Evolutionary conservation across 83 land plant species (phyloP).

Genomic region (Diphasiastrum complanatum): DNA sequence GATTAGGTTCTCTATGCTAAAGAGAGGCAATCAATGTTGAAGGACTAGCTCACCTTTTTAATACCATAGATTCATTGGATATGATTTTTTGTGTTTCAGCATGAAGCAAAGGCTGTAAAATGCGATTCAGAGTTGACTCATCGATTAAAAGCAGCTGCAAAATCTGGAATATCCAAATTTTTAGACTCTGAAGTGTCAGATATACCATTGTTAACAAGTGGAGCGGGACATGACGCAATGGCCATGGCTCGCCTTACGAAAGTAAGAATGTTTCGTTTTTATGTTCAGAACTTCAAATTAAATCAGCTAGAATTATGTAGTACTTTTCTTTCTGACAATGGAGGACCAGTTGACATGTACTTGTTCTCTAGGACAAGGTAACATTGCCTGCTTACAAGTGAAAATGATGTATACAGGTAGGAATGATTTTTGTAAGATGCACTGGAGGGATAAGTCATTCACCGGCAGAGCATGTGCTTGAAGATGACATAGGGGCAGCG

Average conservation of each 20-base stretch:
- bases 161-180: constrained; percentile 30
- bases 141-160: constrained; percentile 51
- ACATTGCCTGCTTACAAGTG: background rate
- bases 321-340: background rate
- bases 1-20: background rate
- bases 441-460: constrained; percentile 96
- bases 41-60: too few species aligned
- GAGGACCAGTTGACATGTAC: background rate
- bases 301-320: background rate
- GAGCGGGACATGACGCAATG: constrained; percentile 99
- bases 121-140: constrained; percentile 50
- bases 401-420: constrained; percentile 49
- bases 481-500: constrained; percentile 89
- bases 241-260: constrained; percentile 86
- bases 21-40: too few species aligned
- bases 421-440: constrained; percentile 95
- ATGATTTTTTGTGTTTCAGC: constrained; percentile 45
- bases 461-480: constrained; percentile 82
- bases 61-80: too few species aligned
- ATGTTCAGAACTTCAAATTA: background rate
- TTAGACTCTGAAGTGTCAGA: constrained; percentile 26
- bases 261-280: constrained; percentile 33
- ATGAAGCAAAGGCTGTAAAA: constrained; percentile 66
- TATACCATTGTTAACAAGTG: constrained; percentile 79
- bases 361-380: background rate